Percentiles rank a stretch among this genome's conserved stretches.
These are phyloP conservation scores for Tagetes erecta DNA, from an alignment of 129 eudicot species.

Conservation along the genomic window DNA sequence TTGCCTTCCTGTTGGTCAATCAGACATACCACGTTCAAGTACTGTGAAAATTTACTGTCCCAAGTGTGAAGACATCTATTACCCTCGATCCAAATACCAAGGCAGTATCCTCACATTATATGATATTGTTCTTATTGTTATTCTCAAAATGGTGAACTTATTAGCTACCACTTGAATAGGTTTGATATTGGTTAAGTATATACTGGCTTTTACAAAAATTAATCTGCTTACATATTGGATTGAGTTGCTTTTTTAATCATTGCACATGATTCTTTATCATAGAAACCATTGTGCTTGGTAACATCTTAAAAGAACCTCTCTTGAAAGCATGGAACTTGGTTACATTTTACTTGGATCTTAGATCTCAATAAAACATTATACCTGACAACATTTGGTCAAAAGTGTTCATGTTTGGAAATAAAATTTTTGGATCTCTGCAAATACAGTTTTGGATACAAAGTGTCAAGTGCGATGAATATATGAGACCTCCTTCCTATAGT, in stretches of 20 bases:
- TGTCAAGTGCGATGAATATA: not conserved
- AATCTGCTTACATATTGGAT: not conserved
- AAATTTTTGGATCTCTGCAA: not conserved
- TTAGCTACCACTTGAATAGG: not conserved
- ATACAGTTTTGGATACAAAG: not conserved
- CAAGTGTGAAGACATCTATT: slow-evolving; percentile 91
- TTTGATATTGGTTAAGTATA: not conserved
- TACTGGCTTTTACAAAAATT: not conserved
- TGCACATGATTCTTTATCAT: not conserved
- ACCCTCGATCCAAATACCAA: slow-evolving; percentile 96
- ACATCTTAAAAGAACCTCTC: not conserved
- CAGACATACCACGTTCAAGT: slow-evolving; percentile 92
- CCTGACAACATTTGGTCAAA: not conserved
- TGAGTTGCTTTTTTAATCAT: not conserved
- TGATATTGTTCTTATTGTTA: not conserved
- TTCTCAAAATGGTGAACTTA: not conserved
- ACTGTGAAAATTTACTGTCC: slow-evolving; percentile 97
- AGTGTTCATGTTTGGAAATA: not conserved
- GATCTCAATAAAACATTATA: not conserved
- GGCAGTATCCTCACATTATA: slow-evolving; percentile 93
- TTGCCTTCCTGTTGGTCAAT: slow-evolving; percentile 98
- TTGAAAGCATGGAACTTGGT: not conserved
- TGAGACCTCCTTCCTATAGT: not conserved
- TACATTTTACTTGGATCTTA: not conserved
- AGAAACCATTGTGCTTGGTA: not conserved